Evolutionary conservation across 768 basidiomycete genomes (phyloP), one percentile per base, ranked within the genome.

Genomic region (Daedaleopsis nitida): DNA sequence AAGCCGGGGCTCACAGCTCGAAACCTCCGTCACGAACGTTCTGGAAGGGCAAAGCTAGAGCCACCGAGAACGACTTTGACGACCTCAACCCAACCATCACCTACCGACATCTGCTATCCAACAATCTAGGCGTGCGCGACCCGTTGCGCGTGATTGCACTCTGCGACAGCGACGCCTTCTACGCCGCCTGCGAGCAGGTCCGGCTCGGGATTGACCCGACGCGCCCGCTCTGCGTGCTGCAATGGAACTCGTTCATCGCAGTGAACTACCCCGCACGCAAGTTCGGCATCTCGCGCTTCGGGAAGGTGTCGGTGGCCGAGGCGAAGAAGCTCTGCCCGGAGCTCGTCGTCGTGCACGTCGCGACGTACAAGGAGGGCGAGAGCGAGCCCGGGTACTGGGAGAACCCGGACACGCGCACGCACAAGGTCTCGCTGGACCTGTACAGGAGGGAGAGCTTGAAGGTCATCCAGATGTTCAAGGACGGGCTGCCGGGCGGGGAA

Each of bases 381-480:
- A 77, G 77, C 50, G 89, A 96, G 72, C 93, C 96, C 17, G 89
- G 88, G 1, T 97, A 98, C 73, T 93, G 92, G 88, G 86, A 91
- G n/a, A 82, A 95, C 65, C 86, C 95, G 13, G 88, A 96, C 72
- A 88, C 89, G 1, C 81, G 82, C 60, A 96, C 94, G 14, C 96
- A 99, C 78, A 99, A 99, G 83, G 91, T 98, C 42, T 96, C 94
- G 13, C 80, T 98, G 56, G 96, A 98, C 72, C 86, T 91, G 66
- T 98, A 98, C 75, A 80, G 97, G 8, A 83, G 89, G 57, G 97
- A 99, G 77, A 93, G 91, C 66, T 77, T 83, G 66, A 98, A 96
- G 74, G 91, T 98, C 62, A 81, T 94, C 35, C 81, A 81, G 5
- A 76, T 93, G 68, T 96, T 97, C 76, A 89, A 89, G 70, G 89